Percentiles rank a stretch among this genome's conserved stretches.
These are phyloP conservation scores for Durusdinium trenchii DNA, from an alignment of 73 alveolate species.

Conservation along the genomic window DNA sequence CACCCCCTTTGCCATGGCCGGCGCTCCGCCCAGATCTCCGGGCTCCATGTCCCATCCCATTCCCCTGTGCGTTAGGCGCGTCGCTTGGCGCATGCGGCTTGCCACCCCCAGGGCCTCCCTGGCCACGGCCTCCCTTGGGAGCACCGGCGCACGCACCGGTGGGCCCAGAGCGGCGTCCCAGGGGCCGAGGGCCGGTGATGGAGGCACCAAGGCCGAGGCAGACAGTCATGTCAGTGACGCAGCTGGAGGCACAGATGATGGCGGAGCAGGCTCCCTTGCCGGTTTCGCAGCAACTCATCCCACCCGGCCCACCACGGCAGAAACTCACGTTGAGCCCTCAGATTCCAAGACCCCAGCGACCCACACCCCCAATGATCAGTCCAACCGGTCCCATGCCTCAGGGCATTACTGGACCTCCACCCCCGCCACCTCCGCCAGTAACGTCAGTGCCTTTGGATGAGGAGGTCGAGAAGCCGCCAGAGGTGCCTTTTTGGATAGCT, in stretches of 20 bases:
- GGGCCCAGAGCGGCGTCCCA: background rate
- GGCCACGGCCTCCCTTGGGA: background rate
- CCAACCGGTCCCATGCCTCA: constrained; percentile 39
- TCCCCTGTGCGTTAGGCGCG: background rate
- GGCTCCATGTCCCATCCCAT: background rate
- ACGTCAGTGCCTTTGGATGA: too few relatives aligned
- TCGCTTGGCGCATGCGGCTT: background rate
- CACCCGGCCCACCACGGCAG: too few relatives aligned
- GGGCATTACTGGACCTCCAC: constrained; percentile 25
- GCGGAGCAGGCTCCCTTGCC: constrained; percentile 44
- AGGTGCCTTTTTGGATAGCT: background rate
- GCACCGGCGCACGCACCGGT: background rate
- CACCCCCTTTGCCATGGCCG: too few relatives aligned
- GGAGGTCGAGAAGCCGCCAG: too few relatives aligned
- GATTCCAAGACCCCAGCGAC: too few relatives aligned
- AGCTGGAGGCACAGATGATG: constrained; percentile 86
- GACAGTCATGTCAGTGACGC: constrained; percentile 50
- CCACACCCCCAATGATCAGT: background rate
- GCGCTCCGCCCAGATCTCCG: background rate
- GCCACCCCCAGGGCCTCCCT: background rate
- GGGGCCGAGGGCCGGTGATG: background rate
- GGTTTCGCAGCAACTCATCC: too few relatives aligned
- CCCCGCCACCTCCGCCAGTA: constrained; percentile 37
- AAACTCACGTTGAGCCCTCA: too few relatives aligned
- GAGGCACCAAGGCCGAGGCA: background rate